These are phyloP conservation scores for Plectosphaerella sp. DNA, from an alignment of 2,329 filamentous ascomycete genomes.

Conservation along the genomic window DNA sequence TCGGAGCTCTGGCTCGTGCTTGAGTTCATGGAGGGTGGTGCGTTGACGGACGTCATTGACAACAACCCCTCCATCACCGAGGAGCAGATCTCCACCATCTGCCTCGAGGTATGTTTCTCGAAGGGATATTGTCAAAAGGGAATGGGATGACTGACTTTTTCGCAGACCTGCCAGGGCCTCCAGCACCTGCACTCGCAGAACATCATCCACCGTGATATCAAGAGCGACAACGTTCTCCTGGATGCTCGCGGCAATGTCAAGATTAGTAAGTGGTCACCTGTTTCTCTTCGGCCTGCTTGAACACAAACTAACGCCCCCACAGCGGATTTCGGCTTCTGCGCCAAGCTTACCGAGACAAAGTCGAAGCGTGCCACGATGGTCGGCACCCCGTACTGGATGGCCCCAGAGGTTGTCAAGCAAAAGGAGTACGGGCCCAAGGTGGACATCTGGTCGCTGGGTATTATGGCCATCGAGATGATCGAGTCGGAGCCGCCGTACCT, in stretches of 20 bases:
- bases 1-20: slow-evolving; percentile 99
- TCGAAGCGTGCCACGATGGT: slow-evolving; percentile 99
- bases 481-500: slow-evolving; percentile 97
- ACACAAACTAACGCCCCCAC: slow-evolving; percentile 24
- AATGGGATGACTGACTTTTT: neutral
- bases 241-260: slow-evolving; percentile 95
- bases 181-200: slow-evolving; percentile 93
- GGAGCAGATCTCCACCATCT: slow-evolving; percentile 97
- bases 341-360: slow-evolving; percentile 94
- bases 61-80: slow-evolving; percentile 93
- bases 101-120: slow-evolving; percentile 69
- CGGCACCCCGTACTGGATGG: slow-evolving; percentile 99
- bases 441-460: slow-evolving; percentile 97
- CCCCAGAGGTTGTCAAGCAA: slow-evolving; percentile 97
- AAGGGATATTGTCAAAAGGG: neutral
- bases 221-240: slow-evolving; percentile 96
- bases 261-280: slow-evolving; percentile 65
- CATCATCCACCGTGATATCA: slow-evolving; percentile 99
- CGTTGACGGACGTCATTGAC: slow-evolving; percentile 96
- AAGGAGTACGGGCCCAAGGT: slow-evolving; percentile 99
- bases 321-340: slow-evolving; percentile 99
- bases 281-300: neutral
- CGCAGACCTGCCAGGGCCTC: slow-evolving; percentile 87
- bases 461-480: slow-evolving; percentile 99
- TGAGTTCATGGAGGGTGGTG: slow-evolving; percentile 99